Evolutionary conservation across 164 flowering plant genomes (phyloP).

Genomic region (Cinnamomum micranthum): DNA sequence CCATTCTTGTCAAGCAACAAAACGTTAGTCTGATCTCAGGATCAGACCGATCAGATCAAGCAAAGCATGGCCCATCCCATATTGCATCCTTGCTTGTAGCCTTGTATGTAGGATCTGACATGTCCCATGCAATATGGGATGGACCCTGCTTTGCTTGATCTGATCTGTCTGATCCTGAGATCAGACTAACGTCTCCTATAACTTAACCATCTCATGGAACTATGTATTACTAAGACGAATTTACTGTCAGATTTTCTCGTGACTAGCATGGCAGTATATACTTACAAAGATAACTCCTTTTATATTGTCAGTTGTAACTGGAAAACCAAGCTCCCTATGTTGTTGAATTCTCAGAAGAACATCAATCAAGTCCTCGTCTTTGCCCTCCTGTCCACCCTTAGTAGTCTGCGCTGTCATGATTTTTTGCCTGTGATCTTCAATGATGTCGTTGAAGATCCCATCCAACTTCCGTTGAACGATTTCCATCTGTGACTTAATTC

Average conservation of each 20-base stretch:
- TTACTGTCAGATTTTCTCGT: not conserved
- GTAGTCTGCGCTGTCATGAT: not conserved
- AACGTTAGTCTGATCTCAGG: too few species aligned
- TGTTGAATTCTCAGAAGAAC: conserved; percentile 23
- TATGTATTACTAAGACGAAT: not conserved
- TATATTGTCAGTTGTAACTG: conserved; percentile 3
- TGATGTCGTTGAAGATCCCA: conserved; percentile 17
- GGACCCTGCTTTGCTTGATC: not conserved
- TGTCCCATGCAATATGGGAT: not conserved
- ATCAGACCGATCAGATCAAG: too few species aligned
- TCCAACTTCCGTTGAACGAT: conserved; percentile 18
- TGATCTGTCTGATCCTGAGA: not conserved
- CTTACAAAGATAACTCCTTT: conserved; percentile 27
- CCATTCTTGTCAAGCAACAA: too few species aligned
- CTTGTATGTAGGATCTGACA: too few species aligned
- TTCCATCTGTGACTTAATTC: conserved; percentile 20
- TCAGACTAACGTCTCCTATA: too few species aligned
- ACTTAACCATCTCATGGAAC: not conserved
- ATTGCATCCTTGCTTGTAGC: too few species aligned
- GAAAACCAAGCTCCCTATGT: conserved; percentile 13
- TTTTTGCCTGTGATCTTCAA: conserved; percentile 18
- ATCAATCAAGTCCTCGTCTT: conserved; percentile 20
- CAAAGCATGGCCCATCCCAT: too few species aligned
- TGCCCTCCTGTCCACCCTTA: not conserved
- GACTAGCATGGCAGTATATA: not conserved